phyloP scores from a whole-genome alignment of 495 filamentous ascomycete genomes.

The Cladorrhinum samala region DNA sequence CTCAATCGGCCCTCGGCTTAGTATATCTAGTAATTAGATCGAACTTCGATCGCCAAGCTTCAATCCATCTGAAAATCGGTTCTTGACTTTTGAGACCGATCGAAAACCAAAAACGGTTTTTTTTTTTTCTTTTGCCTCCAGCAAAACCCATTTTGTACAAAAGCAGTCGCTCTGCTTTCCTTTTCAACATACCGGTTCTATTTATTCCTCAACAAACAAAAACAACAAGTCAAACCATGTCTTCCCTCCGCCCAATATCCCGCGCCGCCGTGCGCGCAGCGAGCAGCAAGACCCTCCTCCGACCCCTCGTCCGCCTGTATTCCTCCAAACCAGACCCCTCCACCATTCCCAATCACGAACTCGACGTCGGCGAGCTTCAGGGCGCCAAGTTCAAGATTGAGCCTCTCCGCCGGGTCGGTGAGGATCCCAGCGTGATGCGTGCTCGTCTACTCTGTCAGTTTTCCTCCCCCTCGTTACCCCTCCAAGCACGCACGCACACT shows the following conservation, averaged over 20 bases:
- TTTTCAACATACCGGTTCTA: too few relatives aligned
- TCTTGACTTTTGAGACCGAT: too few relatives aligned
- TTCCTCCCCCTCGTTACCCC: neutral
- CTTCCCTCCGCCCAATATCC: slow-evolving; percentile 11
- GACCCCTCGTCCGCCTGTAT: neutral
- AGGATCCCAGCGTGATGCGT: slow-evolving; percentile 75
- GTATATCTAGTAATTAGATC: too few relatives aligned
- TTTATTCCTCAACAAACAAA: neutral
- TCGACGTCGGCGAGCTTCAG: slow-evolving; percentile 86
- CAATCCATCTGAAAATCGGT: too few relatives aligned
- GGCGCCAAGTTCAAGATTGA: slow-evolving; percentile 85
- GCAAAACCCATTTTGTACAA: too few relatives aligned
- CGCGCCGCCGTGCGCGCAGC: slow-evolving; percentile 7
- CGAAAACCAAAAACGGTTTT: too few relatives aligned
- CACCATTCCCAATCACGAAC: slow-evolving; percentile 41
- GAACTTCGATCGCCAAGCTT: slow-evolving; percentile 5
- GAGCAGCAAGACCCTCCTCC: too few relatives aligned
- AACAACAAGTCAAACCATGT: slow-evolving; percentile 1
- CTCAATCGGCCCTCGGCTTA: too few relatives aligned
- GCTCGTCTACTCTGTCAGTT: slow-evolving; percentile 84
- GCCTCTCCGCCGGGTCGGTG: slow-evolving; percentile 72
- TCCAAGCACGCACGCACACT: too few relatives aligned
- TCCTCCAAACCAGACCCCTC: neutral
- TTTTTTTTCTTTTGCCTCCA: too few relatives aligned
- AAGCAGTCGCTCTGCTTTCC: too few relatives aligned